A percentile compares a stretch with the other conserved stretches of the same genome.
Evolutionary conservation across 2,329 filamentous ascomycete species (phyloP).

Genomic region (Clonostachys rosea): DNA sequence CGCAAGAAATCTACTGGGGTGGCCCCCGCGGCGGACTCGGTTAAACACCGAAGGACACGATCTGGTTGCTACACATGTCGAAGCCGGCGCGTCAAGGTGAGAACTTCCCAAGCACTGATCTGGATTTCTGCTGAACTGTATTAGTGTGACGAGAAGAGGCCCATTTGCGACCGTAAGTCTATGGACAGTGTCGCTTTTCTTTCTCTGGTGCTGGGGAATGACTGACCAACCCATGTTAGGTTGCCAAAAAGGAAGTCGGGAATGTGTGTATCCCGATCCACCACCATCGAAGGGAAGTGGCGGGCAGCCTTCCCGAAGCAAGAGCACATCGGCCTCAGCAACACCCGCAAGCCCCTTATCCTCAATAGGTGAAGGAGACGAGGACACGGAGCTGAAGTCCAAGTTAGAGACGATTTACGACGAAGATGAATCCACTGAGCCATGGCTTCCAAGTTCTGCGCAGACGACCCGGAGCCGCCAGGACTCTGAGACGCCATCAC

Average conservation of each 20-base stretch:
- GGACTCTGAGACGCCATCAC: conserved; percentile 46
- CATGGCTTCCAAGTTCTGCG: background rate
- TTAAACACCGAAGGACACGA: conserved; percentile 89
- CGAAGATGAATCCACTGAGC: conserved; percentile 41
- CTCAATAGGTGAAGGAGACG: conserved; percentile 47
- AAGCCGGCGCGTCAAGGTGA: conserved; percentile 76
- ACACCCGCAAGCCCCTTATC: conserved; percentile 39
- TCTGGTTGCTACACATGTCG: conserved; percentile 94
- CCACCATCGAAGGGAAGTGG: conserved; percentile 35
- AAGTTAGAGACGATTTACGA: conserved; percentile 51
- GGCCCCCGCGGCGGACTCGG: conserved; percentile 43
- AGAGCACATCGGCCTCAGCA: conserved; percentile 8
- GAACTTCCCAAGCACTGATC: conserved; percentile 5
- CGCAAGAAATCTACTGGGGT: conserved; percentile 41
- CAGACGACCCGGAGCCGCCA: no score
- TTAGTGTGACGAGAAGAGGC: conserved; percentile 86
- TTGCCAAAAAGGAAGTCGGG: conserved; percentile 86
- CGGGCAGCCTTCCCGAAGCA: conserved; percentile 8
- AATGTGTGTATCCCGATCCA: conserved; percentile 84
- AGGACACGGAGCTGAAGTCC: conserved; percentile 30
- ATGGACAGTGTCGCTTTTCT: background rate
- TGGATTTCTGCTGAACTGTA: background rate
- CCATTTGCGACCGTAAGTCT: conserved; percentile 72
- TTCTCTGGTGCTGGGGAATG: conserved; percentile 1
- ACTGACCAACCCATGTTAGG: conserved; percentile 38